A percentile compares a stretch with the other conserved stretches of the same genome.
phyloP scores from a whole-genome alignment of 306 rosid species.

The Vachellia collinsii region DNA sequence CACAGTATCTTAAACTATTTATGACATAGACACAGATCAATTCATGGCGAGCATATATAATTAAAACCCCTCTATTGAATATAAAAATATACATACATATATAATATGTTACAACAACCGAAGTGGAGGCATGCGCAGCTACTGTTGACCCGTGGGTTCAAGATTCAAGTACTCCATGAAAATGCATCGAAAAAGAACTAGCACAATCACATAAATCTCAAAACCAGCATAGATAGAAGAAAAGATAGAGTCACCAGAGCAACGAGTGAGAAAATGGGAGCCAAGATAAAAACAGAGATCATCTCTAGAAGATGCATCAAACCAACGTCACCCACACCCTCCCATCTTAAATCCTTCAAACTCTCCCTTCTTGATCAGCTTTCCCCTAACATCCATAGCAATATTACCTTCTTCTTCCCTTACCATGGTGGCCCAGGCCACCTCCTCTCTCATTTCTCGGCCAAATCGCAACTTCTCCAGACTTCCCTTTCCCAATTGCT shows the following conservation, averaged over 20 bases:
- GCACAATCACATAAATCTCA: background rate
- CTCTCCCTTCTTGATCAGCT: conserved; percentile 52
- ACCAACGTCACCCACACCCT: conserved; percentile 40
- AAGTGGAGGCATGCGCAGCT: too few species aligned
- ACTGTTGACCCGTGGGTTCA: background rate
- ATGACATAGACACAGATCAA: too few species aligned
- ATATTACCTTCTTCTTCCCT: conserved; percentile 47
- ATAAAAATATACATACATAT: too few species aligned
- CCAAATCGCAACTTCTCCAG: conserved; percentile 47
- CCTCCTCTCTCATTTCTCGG: conserved; percentile 1
- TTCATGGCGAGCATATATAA: too few species aligned
- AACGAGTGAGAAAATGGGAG: background rate
- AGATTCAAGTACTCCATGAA: background rate
- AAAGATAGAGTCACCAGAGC: background rate
- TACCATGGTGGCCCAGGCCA: too few species aligned
- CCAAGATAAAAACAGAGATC: conserved; percentile 27
- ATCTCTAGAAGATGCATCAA: conserved; percentile 40
- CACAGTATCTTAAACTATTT: too few species aligned
- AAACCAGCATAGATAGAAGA: background rate
- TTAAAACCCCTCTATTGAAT: too few species aligned
- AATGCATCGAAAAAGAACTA: background rate
- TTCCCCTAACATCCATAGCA: conserved; percentile 47
- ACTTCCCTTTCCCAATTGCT: conserved; percentile 43
- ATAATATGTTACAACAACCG: too few species aligned
- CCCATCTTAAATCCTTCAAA: conserved; percentile 37